Evolutionary conservation across 192 early-diverging fungal species (phyloP).

Genomic region (Coemansia brasiliensis): DNA sequence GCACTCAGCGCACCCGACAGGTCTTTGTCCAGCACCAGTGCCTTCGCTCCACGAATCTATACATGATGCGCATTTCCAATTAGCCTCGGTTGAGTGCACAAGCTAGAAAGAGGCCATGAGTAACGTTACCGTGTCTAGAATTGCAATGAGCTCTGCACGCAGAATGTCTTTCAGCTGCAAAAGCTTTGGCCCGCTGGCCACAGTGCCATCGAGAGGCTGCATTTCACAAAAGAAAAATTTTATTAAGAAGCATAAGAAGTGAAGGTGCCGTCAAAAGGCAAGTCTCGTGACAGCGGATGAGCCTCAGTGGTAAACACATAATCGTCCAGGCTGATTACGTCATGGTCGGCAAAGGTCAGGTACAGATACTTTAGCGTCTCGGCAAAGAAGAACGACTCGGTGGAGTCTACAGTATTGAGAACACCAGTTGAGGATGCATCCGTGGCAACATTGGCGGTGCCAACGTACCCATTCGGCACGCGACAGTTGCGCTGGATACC

Average conservation of each 20-base stretch:
- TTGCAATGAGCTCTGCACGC: slow-evolving; percentile 47
- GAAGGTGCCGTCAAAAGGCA: slow-evolving; percentile 45
- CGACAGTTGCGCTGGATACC: slow-evolving; percentile 70
- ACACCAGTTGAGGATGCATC: slow-evolving; percentile 32
- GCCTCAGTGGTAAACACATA: slow-evolving; percentile 97
- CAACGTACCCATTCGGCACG: slow-evolving; percentile 64
- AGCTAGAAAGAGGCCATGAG: not conserved
- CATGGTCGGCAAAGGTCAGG: slow-evolving; percentile 74
- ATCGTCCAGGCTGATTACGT: slow-evolving; percentile 69
- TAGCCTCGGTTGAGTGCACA: too few relatives aligned
- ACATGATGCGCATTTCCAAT: not conserved
- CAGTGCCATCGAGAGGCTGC: not conserved
- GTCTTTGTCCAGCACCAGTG: slow-evolving; percentile 82
- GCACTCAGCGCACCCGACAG: slow-evolving; percentile 81
- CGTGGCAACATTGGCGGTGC: slow-evolving; percentile 46
- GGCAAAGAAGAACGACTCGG: slow-evolving; percentile 81
- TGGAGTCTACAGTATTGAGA: slow-evolving; percentile 35
- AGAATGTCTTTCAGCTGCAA: slow-evolving; percentile 42
- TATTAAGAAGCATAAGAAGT: not conserved
- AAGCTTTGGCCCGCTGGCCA: slow-evolving; percentile 19
- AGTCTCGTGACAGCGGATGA: slow-evolving; percentile 66
- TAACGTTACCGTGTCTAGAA: slow-evolving; percentile 40
- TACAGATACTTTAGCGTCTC: slow-evolving; percentile 95
- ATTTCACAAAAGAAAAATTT: not conserved
- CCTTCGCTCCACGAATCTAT: slow-evolving; percentile 90